Evolutionary conservation across 2,329 filamentous ascomycete genomes (phyloP).

Genomic region (Bipolaris sorokiniana): DNA sequence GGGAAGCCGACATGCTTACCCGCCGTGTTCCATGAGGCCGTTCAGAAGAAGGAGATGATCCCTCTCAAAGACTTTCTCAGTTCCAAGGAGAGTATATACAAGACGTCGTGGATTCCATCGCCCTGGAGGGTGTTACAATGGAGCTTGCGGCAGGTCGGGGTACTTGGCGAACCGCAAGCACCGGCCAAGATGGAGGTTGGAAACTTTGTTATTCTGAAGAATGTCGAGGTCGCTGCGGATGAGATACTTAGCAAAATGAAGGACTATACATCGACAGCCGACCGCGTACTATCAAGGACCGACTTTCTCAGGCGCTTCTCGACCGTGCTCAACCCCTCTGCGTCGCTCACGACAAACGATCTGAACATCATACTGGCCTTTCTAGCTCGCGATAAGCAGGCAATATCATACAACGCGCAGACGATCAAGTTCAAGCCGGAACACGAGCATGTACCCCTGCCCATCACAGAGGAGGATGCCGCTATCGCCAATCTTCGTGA

Average conservation of each 20-base stretch:
- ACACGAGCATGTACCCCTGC: slow-evolving; percentile 49
- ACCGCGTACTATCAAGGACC: slow-evolving; percentile 44
- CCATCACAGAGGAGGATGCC: slow-evolving; percentile 77
- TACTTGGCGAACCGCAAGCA: slow-evolving; percentile 57
- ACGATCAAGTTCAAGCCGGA: slow-evolving; percentile 70
- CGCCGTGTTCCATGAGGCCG: slow-evolving; percentile 77
- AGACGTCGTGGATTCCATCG: slow-evolving; percentile 69
- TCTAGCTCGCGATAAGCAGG: slow-evolving; percentile 66
- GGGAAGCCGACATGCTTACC: slow-evolving; percentile 82
- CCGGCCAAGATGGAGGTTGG: slow-evolving; percentile 66
- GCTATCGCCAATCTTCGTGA: slow-evolving; percentile 81
- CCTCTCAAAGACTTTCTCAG: slow-evolving; percentile 71
- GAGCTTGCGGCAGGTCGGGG: slow-evolving; percentile 70
- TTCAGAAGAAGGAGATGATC: slow-evolving; percentile 72
- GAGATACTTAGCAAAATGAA: slow-evolving; percentile 48
- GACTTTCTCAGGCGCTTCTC: slow-evolving; percentile 46
- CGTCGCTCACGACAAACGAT: slow-evolving; percentile 60
- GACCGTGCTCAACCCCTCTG: slow-evolving; percentile 32
- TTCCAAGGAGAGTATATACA: slow-evolving; percentile 73
- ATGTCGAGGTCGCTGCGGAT: slow-evolving; percentile 63
- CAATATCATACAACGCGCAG: slow-evolving; percentile 79
- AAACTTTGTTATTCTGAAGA: slow-evolving; percentile 69
- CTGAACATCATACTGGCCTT: slow-evolving; percentile 72
- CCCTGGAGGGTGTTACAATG: slow-evolving; percentile 76
- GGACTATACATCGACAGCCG: slow-evolving; percentile 41